Conservation (phyloP, 176 grass and related monocot genomes). For the Sorghum bicolor region DNA sequence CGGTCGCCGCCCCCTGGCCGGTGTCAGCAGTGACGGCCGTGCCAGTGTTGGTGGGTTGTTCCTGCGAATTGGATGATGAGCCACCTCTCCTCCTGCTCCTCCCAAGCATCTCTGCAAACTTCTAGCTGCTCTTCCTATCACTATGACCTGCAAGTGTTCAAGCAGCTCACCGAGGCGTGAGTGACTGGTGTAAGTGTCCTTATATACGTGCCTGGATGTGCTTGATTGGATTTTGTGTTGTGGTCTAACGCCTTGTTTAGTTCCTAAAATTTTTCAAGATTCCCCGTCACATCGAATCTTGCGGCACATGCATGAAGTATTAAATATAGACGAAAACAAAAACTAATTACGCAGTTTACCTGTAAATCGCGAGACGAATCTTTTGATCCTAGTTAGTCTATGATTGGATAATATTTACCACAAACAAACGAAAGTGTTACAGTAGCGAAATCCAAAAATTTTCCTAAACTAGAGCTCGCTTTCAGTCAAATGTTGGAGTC, state of each 20-base stretch:
- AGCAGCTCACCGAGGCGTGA: background rate
- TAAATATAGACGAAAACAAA: no score
- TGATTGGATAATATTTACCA: no score
- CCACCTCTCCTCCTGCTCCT: background rate
- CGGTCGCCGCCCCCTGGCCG: background rate
- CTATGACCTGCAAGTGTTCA: background rate
- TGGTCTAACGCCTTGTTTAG: no score
- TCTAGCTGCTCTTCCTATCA: background rate
- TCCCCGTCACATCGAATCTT: no score
- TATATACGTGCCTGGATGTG: background rate
- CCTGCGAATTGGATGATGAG: background rate
- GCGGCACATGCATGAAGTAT: no score
- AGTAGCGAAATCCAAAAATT: no score
- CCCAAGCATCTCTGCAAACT: conserved; percentile 8
- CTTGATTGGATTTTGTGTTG: background rate
- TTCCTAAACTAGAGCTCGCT: no score
- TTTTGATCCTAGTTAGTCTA: no score
- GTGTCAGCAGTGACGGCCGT: background rate
- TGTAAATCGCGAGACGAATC: no score
- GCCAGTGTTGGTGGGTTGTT: background rate
- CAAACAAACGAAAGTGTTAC: no score
- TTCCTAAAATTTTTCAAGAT: no score
- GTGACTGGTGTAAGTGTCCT: background rate
- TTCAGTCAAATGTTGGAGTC: conserved; percentile 8
- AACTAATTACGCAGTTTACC: no score